A percentile compares a stretch with the other conserved stretches of the same genome.
phyloP scores from a whole-genome alignment of 371 early-diverging fungal species.

The Saksenaea vasiformis region DNA sequence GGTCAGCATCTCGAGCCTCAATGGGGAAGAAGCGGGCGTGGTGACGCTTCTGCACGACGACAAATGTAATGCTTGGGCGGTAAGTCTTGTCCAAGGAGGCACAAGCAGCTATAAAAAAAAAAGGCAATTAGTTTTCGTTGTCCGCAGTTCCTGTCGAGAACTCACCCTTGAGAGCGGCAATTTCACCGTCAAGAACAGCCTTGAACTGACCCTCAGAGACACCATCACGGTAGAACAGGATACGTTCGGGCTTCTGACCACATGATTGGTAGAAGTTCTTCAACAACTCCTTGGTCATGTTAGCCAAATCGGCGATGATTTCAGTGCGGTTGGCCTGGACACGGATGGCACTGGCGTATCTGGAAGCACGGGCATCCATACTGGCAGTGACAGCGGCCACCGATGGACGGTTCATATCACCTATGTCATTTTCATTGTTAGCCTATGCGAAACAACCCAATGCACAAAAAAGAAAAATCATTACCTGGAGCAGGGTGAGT shows the following conservation, averaged over 20 bases:
- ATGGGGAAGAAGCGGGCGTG: conserved; percentile 92
- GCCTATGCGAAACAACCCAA: not conserved
- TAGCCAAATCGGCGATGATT: conserved; percentile 82
- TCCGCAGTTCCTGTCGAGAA: not conserved
- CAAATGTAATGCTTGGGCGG: conserved; percentile 85
- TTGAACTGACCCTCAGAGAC: conserved; percentile 92
- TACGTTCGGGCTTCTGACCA: conserved; percentile 78
- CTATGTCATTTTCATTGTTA: conserved; percentile 80
- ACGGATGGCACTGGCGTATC: conserved; percentile 82
- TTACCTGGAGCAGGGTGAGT: conserved; percentile 85
- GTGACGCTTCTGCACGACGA: conserved; percentile 96
- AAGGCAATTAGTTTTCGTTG: not conserved
- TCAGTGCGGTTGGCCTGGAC: conserved; percentile 87
- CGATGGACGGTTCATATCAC: conserved; percentile 74
- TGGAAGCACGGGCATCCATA: conserved; percentile 86
- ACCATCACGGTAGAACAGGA: conserved; percentile 94
- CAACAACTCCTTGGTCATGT: conserved; percentile 83
- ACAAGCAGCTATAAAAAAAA: conserved; percentile 64
- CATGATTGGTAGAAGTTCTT: conserved; percentile 80
- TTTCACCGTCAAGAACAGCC: conserved; percentile 78
- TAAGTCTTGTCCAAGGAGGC: conserved; percentile 66
- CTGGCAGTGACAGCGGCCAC: conserved; percentile 73
- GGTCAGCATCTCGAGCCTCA: conserved; percentile 50
- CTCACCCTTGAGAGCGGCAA: conserved; percentile 66
- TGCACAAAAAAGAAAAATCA: too few relatives aligned